phyloP scores from a whole-genome alignment of 129 eudicot species.

The Saposhnikovia divaricata region DNA sequence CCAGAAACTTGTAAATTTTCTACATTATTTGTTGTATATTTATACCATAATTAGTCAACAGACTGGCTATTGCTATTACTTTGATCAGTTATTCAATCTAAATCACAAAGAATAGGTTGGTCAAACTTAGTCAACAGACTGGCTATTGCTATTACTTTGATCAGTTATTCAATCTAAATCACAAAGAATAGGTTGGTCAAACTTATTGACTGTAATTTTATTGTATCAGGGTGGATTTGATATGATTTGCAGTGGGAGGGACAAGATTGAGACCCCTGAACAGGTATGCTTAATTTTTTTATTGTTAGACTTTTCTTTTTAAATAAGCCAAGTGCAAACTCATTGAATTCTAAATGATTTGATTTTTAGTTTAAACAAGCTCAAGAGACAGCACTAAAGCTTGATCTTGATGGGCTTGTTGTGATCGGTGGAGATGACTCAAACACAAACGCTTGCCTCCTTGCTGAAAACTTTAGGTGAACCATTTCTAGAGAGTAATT shows the following conservation, averaged over 20 bases:
- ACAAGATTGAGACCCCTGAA: constrained; percentile 92
- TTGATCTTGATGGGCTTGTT: constrained; percentile 96
- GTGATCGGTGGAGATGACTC: constrained; percentile 99
- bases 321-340: neutral
- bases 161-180: neutral
- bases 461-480: constrained; percentile 88
- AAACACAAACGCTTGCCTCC: constrained; percentile 95
- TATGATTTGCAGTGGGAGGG: constrained; percentile 93
- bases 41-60: neutral
- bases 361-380: constrained; percentile 92
- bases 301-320: neutral
- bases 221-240: constrained; percentile 81
- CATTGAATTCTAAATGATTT: constrained; percentile 16
- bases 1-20: neutral
- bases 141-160: neutral
- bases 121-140: too few species aligned
- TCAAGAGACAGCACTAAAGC: constrained; percentile 77
- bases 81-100: neutral
- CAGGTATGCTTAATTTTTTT: constrained; percentile 33
- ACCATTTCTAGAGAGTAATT: neutral
- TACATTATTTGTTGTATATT: neutral
- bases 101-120: neutral
- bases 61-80: neutral
- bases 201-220: constrained; percentile 2
- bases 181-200: neutral